Conservation (phyloP, 139 green algal genomes). For the Micractinium sp. region DNA sequence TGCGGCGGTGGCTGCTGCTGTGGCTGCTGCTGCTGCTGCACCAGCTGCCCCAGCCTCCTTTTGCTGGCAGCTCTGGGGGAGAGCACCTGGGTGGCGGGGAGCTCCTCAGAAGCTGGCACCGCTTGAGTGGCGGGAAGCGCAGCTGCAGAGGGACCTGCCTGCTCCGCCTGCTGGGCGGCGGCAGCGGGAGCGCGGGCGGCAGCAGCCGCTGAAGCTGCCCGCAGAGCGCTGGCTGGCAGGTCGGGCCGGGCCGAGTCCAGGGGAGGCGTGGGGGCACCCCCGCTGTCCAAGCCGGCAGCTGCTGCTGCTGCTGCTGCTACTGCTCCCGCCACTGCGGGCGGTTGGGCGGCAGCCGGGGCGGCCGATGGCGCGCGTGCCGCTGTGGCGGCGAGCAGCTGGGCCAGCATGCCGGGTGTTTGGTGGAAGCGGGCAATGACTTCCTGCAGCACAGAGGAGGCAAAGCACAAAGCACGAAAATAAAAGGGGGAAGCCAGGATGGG, state of each 20-base stretch:
- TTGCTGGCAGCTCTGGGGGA: neutral
- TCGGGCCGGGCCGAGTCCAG: neutral
- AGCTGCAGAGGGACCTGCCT: neutral
- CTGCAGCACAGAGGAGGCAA: too few relatives aligned
- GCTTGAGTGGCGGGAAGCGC: neutral
- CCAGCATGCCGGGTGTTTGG: constrained; percentile 9
- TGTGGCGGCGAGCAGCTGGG: constrained; percentile 5
- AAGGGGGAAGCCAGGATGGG: neutral
- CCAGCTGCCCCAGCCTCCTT: neutral
- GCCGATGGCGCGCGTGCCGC: neutral
- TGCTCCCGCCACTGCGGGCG: neutral
- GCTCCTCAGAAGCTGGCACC: too few relatives aligned
- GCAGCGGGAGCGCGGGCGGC: neutral
- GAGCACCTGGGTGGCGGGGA: too few relatives aligned
- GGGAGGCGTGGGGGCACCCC: neutral
- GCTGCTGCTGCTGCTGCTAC: neutral
- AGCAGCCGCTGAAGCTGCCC: neutral
- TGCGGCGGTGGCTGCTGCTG: neutral
- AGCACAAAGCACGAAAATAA: too few relatives aligned
- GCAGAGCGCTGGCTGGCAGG: neutral
- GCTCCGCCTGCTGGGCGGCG: too few relatives aligned
- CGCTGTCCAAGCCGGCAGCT: neutral
- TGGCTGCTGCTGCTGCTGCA: neutral
- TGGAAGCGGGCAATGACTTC: constrained; percentile 4
- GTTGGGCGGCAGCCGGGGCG: neutral